Base-by-base conservation (phyloP, 352 stramenopile species). In the Pythium biforme region DNA sequence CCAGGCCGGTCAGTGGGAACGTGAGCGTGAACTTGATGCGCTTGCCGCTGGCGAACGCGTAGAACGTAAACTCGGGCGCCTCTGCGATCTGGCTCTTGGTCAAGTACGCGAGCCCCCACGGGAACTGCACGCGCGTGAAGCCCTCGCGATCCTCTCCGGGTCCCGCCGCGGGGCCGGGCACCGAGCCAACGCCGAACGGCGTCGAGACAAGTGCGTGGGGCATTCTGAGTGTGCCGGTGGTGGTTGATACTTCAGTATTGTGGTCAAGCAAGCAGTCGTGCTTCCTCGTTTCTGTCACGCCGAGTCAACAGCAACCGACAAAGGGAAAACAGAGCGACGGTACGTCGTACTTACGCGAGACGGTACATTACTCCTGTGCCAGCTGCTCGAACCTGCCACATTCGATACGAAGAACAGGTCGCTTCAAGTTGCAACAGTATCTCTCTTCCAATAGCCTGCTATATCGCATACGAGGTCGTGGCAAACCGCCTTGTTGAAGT, bases 51-150 rank as follows among this genome's bases (percentile, higher is more conserved):
- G 74, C 66, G 19, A 93, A 61, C 34, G 83, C 83, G 68, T 91
- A 93, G 68, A 93, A 90, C 10, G 79, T 93, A 51, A 93, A 93
- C 46, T 87, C 70, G 1, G 81, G 83, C 27, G 75, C 68, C 15
- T 75, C 54, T 6, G 77, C 79, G 40, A 91, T 76, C 26, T 89
- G 57, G 27, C 88, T 75, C 20, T 74, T 61, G 53, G 86, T 71
- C 19, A 93, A 72, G 51, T 88, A 89, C 40, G 81, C 82, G 34
- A 77, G 70, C n/a, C 83, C 83, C 83, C 83, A 93, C 2, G 83
- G 78, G 46, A 93, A 93, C 50, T 81, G 56, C 25, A 93, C 83
- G 52, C 79, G 78, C 53, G 77, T 77, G 59, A 92, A 89, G 14
- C 66, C 73, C 19, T 70, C 57, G 20, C 68, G 65, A 8, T 61